phyloP scores from a whole-genome alignment of 2,329 filamentous ascomycete genomes.

The Chaetomiaceae sp. region DNA sequence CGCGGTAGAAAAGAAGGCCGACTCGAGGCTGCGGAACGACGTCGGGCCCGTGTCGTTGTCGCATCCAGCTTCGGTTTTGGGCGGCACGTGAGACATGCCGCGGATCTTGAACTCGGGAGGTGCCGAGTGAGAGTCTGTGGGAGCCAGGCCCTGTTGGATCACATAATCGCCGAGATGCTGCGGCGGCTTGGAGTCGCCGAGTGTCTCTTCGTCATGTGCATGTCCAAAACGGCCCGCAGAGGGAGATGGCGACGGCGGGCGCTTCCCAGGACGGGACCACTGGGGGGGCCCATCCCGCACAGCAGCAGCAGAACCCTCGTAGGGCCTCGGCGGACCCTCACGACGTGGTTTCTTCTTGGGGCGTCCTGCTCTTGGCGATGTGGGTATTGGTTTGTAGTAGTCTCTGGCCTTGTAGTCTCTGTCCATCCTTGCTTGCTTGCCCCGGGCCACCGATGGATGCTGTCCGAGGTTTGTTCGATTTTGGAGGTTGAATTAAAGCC shows the following conservation, averaged over 20 bases:
- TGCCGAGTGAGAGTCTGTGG: no score
- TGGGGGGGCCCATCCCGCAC: no score
- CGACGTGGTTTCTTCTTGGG: neutral
- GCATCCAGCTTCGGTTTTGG: neutral
- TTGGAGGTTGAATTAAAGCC: neutral
- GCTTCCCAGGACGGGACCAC: neutral
- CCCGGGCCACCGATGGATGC: no score
- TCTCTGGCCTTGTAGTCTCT: neutral
- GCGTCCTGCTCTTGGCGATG: neutral
- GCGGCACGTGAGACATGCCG: neutral
- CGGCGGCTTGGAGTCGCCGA: neutral
- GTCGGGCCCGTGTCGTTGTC: neutral
- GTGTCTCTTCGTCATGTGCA: neutral
- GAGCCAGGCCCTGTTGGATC: neutral
- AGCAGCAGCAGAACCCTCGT: no score
- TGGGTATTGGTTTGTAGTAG: neutral
- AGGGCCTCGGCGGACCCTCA: neutral
- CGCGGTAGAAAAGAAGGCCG: neutral
- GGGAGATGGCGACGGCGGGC: neutral
- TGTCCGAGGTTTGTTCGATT: no score
- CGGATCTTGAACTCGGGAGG: slow-evolving; percentile 1
- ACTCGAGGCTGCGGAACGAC: neutral
- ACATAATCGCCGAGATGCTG: slow-evolving; percentile 3
- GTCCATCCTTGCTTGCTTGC: neutral
- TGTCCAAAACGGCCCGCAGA: neutral